Evolutionary conservation across 1,139 yeast species (phyloP), one percentile per base, ranked within the genome.

Genomic region (Hansenula lynferdii): DNA sequence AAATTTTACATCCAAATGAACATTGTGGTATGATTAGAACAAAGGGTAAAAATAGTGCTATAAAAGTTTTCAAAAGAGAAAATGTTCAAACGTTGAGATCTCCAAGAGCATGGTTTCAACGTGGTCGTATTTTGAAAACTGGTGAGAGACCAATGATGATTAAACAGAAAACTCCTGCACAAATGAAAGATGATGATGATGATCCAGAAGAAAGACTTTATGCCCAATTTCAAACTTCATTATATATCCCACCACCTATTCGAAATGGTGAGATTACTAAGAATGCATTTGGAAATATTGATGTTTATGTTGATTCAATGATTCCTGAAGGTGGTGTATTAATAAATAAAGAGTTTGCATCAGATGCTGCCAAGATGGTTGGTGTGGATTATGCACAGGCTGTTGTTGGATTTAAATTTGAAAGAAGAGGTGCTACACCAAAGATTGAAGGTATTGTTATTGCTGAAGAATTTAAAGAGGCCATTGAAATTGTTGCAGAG

Each of bases 341-440:
- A 41, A 61, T 87, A 9, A 63, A 73, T 3, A 66, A 75, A 45
- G 72, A 72, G 24, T 59, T 70, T 43, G 75, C 85, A 0, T 77
- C 74, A 32, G 69, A 69, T 39, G 96, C 97, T 0, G 95, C 95
- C 0, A 72, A 70, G 40, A 56, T 80, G 1, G 51, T 90, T 18
- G 79, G 74, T 0, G 70, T 92, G 7, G 96, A 87, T 52, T 89
- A 72, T 62, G 97, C 96, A 0, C 79, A 77, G 35, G 97, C 97
- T 0, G 87, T 90, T 5, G 80, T 82, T 5, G 89, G 94, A 0
- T 90, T 94, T 63, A 92, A 85, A 42, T 92, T 85, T 59, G 70
- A 67, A 35, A 56, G 57, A 42, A 56, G 73, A 34, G 62, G 63
- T 5, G 80, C 84, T 0, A 77, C 77, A 17, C 95, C 95, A 0